A percentile compares a stretch with the other conserved stretches of the same genome.
Conservation (phyloP, 176 grass and related monocot species). For the Eleusine indica region DNA sequence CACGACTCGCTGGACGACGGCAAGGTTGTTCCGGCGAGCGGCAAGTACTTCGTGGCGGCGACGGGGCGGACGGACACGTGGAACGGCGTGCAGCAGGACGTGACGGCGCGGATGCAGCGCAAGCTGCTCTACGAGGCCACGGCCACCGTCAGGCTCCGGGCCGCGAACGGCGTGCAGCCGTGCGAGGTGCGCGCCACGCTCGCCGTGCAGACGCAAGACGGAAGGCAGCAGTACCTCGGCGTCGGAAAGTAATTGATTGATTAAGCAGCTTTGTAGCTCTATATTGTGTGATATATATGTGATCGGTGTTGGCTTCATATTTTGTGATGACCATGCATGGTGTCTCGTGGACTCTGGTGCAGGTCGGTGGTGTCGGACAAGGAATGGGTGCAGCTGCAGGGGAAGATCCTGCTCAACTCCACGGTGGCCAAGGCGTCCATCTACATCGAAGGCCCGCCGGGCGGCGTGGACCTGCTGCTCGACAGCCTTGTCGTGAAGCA, state of each 20-base stretch:
- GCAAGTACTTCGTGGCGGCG: conserved; percentile 74
- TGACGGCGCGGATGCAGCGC: conserved; percentile 69
- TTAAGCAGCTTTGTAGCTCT: background rate
- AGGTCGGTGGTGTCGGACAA: conserved; percentile 70
- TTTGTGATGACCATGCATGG: too few relatives aligned
- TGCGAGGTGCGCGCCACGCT: conserved; percentile 72
- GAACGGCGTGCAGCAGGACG: conserved; percentile 86
- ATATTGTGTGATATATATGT: too few relatives aligned
- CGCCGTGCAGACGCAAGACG: conserved; percentile 57
- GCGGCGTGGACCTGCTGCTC: conserved; percentile 77
- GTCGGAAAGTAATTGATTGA: conserved; percentile 54
- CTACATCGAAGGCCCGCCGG: conserved; percentile 73
- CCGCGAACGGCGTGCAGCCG: background rate
- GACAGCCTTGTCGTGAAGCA: conserved; percentile 76
- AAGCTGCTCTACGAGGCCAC: conserved; percentile 68
- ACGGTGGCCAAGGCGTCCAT: conserved; percentile 64
- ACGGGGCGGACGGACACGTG: conserved; percentile 70
- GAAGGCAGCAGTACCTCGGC: conserved; percentile 78
- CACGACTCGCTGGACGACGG: conserved; percentile 79
- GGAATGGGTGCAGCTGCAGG: conserved; percentile 81
- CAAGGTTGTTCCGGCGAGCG: conserved; percentile 60
- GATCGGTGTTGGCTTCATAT: too few relatives aligned
- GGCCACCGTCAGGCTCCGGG: conserved; percentile 59
- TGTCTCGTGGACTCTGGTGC: background rate
- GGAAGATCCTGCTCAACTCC: conserved; percentile 77